Evolutionary conservation across 1,284 basidiomycete species (phyloP).

Genomic region (Cryptococcus sp.): DNA sequence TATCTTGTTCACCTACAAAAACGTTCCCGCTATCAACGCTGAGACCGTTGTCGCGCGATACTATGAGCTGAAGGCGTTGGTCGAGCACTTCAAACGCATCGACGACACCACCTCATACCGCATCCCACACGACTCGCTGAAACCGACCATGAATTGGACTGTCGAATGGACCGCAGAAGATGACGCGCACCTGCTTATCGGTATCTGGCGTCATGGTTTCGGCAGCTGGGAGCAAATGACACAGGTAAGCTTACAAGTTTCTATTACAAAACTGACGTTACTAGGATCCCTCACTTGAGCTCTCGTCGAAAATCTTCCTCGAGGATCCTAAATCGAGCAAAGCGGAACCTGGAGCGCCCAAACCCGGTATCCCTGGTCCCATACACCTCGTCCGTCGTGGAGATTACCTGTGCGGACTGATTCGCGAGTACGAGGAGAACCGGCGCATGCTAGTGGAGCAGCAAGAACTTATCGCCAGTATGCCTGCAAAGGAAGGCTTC

Average conservation of each 20-base stretch:
- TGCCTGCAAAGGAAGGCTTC: slow-evolving; percentile 49
- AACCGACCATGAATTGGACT: slow-evolving; percentile 93
- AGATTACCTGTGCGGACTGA: slow-evolving; percentile 81
- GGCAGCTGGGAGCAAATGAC: slow-evolving; percentile 93
- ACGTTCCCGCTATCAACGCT: slow-evolving; percentile 92
- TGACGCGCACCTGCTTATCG: slow-evolving; percentile 91
- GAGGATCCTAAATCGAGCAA: slow-evolving; percentile 81
- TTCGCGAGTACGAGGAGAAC: slow-evolving; percentile 92
- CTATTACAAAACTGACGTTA: slow-evolving; percentile 10
- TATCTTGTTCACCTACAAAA: slow-evolving; percentile 85
- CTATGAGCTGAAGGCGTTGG: slow-evolving; percentile 86
- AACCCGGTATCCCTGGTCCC: slow-evolving; percentile 75
- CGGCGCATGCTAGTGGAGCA: slow-evolving; percentile 64
- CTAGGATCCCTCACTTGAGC: slow-evolving; percentile 73
- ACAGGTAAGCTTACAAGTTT: slow-evolving; percentile 20
- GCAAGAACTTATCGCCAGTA: slow-evolving; percentile 58
- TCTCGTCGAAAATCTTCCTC: slow-evolving; percentile 93
- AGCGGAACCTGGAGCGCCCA: slow-evolving; percentile 35
- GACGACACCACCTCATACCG: slow-evolving; percentile 78
- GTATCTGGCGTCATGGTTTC: slow-evolving; percentile 91
- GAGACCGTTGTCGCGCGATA: slow-evolving; percentile 91
- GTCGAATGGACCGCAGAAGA: slow-evolving; percentile 92
- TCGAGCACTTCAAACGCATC: slow-evolving; percentile 67
- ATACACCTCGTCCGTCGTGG: slow-evolving; percentile 97
- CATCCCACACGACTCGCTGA: slow-evolving; percentile 88